Conservation (phyloP, 768 basidiomycete species). For the Leucosporidium yakuticum region DNA sequence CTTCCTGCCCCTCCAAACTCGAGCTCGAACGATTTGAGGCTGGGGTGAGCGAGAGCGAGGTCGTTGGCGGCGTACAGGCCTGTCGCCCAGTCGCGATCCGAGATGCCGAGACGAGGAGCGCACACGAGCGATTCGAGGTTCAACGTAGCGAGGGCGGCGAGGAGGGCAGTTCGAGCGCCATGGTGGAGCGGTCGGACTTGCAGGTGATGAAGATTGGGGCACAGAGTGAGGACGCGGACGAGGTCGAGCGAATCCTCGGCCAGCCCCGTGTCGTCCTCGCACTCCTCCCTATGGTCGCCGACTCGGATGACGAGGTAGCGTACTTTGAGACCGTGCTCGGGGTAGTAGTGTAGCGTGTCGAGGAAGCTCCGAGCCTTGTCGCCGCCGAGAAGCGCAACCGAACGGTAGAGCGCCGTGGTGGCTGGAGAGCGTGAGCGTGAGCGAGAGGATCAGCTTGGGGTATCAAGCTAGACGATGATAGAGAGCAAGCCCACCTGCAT, state of each 20-base stretch:
- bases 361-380: background rate
- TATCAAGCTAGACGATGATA: no score
- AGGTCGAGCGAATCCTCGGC: slow-evolving; percentile 3
- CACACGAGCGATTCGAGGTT: background rate
- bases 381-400: background rate
- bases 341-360: background rate
- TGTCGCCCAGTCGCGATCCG: background rate
- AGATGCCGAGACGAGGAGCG: slow-evolving; percentile 4
- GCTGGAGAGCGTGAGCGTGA: background rate
- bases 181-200: slow-evolving; percentile 9
- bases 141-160: background rate
- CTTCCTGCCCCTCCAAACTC: background rate
- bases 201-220: background rate
- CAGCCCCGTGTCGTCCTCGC: background rate
- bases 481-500: background rate
- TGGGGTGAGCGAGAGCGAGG: background rate
- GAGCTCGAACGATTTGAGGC: background rate
- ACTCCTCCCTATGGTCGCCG: background rate
- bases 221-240: background rate
- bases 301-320: slow-evolving; percentile 2
- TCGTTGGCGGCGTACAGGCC: background rate
- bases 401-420: slow-evolving; percentile 5
- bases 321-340: background rate
- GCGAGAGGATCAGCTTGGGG: no score
- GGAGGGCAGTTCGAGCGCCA: background rate